A percentile compares a stretch with the other conserved stretches of the same genome.
Conservation (phyloP, 1,284 basidiomycete genomes). For the Sporisorium exsertum region DNA sequence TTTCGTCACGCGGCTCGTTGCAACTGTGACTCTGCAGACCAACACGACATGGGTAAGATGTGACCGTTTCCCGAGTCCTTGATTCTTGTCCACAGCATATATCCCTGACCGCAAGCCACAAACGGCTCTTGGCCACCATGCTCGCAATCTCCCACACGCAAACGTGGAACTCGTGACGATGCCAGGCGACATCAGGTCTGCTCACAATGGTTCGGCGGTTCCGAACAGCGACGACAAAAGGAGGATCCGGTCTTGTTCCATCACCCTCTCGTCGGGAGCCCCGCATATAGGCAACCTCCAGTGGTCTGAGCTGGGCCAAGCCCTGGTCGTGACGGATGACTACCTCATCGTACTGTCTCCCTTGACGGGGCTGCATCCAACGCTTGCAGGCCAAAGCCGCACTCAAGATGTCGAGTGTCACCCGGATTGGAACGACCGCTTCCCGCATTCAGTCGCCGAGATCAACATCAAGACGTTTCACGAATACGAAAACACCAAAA, state of each 20-base stretch:
- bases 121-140: not conserved
- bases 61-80: not conserved
- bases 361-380: conserved; percentile 19
- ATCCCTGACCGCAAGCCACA: not conserved
- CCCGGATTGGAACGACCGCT: conserved; percentile 35
- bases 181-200: not conserved
- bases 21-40: conserved; percentile 17
- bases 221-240: not conserved
- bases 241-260: conserved; percentile 29
- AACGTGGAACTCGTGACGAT: not conserved
- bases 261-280: conserved; percentile 26
- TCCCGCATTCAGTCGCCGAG: conserved; percentile 39
- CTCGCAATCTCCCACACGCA: not conserved
- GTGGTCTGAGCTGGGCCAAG: conserved; percentile 44
- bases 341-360: conserved; percentile 34
- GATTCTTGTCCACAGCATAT: not conserved
- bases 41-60: conserved; percentile 27
- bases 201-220: not conserved
- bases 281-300: conserved; percentile 28
- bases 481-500: conserved; percentile 18
- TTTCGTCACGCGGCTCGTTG: conserved; percentile 24
- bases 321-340: conserved; percentile 37
- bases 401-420: conserved; percentile 37
- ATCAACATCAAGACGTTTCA: conserved; percentile 43
- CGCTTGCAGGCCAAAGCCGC: conserved; percentile 21